Conservation (phyloP, 108 stramenopile species). For the Parietichytrium sp. region DNA sequence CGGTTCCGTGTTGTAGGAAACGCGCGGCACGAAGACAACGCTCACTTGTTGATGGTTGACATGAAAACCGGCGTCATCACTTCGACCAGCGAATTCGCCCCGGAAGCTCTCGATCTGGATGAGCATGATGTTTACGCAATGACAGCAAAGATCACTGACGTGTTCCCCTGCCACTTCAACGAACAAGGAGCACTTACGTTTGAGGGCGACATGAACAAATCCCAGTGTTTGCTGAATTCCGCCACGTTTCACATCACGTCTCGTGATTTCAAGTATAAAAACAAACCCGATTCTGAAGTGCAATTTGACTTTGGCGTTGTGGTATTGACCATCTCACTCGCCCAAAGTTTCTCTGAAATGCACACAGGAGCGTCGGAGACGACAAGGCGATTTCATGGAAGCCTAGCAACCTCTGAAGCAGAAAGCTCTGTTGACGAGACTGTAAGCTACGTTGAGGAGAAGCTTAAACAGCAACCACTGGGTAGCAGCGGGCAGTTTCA, state of each 20-base stretch:
- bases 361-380: too few species aligned
- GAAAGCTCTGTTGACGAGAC: too few species aligned
- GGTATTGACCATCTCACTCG: too few species aligned
- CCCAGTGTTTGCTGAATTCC: not conserved
- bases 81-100: not conserved
- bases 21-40: too few species aligned
- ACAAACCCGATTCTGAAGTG: constrained; percentile 3
- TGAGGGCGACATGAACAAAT: not conserved
- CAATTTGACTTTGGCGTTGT: not conserved
- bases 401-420: too few species aligned
- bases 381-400: too few species aligned
- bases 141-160: not conserved
- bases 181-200: too few species aligned
- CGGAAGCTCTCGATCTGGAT: constrained; percentile 10
- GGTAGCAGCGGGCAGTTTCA: too few species aligned
- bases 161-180: too few species aligned
- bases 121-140: constrained; percentile 23
- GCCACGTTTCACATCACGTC: not conserved
- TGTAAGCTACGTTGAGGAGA: too few species aligned
- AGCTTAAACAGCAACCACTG: too few species aligned
- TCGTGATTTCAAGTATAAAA: not conserved
- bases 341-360: too few species aligned
- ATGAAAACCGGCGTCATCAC: constrained; percentile 17
- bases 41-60: constrained; percentile 13
- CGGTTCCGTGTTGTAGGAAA: not conserved